Conservation (phyloP, 2,329 filamentous ascomycete genomes). For the Rhynchosporium graminicola region DNA sequence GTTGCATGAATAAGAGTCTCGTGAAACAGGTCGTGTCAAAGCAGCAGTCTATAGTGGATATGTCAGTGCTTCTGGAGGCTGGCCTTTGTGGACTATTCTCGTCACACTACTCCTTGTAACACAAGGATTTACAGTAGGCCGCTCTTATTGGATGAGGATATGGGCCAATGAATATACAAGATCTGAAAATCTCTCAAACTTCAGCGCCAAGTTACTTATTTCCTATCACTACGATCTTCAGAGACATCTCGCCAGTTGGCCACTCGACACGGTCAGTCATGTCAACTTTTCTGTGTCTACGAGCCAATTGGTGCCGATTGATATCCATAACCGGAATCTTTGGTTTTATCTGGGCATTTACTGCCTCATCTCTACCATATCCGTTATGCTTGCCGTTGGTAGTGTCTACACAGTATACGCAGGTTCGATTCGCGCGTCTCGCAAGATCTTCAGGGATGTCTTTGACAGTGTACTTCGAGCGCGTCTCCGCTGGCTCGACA, state of each 20-base stretch:
- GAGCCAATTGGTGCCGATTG: slow-evolving; percentile 13
- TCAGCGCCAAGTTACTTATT: slow-evolving; percentile 5
- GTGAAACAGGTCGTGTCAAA: slow-evolving; percentile 68
- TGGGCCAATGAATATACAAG: slow-evolving; percentile 53
- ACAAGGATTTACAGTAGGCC: slow-evolving; percentile 40
- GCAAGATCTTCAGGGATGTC: slow-evolving; percentile 64
- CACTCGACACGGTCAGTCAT: background rate
- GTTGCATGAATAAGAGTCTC: slow-evolving; percentile 65
- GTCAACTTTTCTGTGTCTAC: slow-evolving; percentile 9
- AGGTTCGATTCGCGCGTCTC: slow-evolving; percentile 67
- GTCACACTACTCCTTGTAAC: slow-evolving; percentile 52
- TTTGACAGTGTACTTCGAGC: slow-evolving; percentile 68
- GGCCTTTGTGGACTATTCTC: slow-evolving; percentile 58
- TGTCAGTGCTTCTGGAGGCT: slow-evolving; percentile 63
- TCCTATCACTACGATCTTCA: slow-evolving; percentile 15
- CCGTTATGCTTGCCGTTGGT: slow-evolving; percentile 50
- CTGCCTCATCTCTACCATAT: slow-evolving; percentile 56
- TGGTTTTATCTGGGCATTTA: slow-evolving; percentile 68
- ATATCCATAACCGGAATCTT: slow-evolving; percentile 21
- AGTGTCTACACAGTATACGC: slow-evolving; percentile 63
- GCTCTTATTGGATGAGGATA: slow-evolving; percentile 63
- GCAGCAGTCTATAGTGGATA: slow-evolving; percentile 65
- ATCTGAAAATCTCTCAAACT: background rate
- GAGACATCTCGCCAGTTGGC: slow-evolving; percentile 34
- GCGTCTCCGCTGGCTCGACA: slow-evolving; percentile 76